Percentiles rank a stretch among this genome's conserved stretches.
Conservation (phyloP, 1,284 basidiomycete genomes). For the Apiotrichum mycotoxinovorans region DNA sequence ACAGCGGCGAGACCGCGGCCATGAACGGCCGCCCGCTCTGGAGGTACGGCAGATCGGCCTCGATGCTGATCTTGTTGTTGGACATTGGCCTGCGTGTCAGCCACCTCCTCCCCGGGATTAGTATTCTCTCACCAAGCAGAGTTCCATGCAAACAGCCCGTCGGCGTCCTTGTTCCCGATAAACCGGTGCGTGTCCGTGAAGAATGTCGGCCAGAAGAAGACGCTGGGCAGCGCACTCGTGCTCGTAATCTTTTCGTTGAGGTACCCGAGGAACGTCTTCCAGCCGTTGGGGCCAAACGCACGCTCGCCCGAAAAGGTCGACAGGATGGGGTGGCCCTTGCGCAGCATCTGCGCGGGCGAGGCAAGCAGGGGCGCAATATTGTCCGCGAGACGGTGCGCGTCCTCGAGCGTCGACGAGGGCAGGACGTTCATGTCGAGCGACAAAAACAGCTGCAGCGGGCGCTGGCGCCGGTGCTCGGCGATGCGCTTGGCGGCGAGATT, state of each 20-base stretch:
- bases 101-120: background rate
- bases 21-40: constrained; percentile 55
- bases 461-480: background rate
- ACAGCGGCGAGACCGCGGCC: constrained; percentile 61
- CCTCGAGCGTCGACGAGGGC: constrained; percentile 19
- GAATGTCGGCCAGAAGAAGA: constrained; percentile 49
- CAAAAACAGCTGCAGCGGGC: constrained; percentile 36
- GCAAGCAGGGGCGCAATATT: constrained; percentile 22
- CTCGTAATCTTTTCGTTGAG: constrained; percentile 24
- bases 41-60: constrained; percentile 40
- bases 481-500: constrained; percentile 13
- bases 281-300: constrained; percentile 37
- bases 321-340: constrained; percentile 27
- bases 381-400: constrained; percentile 23
- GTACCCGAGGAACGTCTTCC: constrained; percentile 33
- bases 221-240: constrained; percentile 25
- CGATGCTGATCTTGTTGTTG: constrained; percentile 26
- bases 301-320: constrained; percentile 44
- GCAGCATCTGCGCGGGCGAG: constrained; percentile 18
- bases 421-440: constrained; percentile 49
- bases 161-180: constrained; percentile 30
- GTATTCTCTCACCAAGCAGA: constrained; percentile 41
- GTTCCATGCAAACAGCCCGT: constrained; percentile 48
- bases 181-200: constrained; percentile 43
- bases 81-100: constrained; percentile 32